Evolutionary conservation across 306 rosid species (phyloP).

Genomic region (Leucaena leucocephala): DNA sequence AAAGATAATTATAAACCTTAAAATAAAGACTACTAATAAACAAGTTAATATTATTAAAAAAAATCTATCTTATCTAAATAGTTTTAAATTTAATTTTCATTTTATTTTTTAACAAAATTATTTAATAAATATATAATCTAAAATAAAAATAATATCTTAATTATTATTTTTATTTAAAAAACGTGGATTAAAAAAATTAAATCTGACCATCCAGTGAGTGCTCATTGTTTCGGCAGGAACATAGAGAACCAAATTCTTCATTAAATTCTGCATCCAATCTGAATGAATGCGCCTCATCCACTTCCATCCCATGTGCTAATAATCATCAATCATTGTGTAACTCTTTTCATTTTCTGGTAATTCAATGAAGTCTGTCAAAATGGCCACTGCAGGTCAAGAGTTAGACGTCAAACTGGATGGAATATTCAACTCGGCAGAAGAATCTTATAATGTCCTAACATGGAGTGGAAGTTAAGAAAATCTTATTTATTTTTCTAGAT

Average conservation of each 20-base stretch:
- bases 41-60: too few species aligned
- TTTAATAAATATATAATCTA: too few species aligned
- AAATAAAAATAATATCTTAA: too few species aligned
- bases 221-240: too few species aligned
- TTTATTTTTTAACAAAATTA: too few species aligned
- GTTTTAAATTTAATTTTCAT: too few species aligned
- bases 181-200: too few species aligned
- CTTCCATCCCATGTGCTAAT: neutral
- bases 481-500: neutral
- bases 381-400: neutral
- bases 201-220: too few species aligned
- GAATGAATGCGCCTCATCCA: neutral
- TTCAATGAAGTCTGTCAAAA: neutral
- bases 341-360: neutral
- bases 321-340: neutral
- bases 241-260: neutral
- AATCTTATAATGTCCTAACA: neutral
- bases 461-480: neutral
- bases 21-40: too few species aligned
- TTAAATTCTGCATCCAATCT: neutral
- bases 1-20: too few species aligned
- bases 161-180: too few species aligned
- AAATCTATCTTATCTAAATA: too few species aligned
- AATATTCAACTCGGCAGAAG: conserved; percentile 16
- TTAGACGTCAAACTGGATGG: neutral